Evolutionary conservation across 139 green algal genomes (phyloP).

Genomic region (Chlamydomonas sp.): DNA sequence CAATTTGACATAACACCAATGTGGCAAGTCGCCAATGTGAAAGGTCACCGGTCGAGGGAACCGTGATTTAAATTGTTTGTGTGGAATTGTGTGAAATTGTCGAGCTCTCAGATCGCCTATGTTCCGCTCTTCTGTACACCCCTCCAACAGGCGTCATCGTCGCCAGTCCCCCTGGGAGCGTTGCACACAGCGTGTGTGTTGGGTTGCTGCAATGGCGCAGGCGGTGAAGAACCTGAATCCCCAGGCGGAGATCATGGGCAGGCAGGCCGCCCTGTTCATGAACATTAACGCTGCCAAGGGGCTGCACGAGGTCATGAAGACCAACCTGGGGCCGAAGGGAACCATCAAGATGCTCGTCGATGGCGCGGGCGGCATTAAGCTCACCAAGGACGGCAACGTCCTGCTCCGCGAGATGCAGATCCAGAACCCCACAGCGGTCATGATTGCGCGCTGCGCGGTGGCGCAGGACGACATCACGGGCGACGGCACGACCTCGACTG

Average conservation of each 20-base stretch:
- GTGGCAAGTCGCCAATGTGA: too few species aligned
- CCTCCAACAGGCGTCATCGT: too few species aligned
- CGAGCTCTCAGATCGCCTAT: too few species aligned
- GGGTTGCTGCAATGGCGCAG: too few species aligned
- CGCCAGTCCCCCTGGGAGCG: too few species aligned
- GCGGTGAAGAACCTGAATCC: conserved; percentile 84
- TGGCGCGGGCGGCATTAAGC: conserved; percentile 89
- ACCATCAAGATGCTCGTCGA: conserved; percentile 99
- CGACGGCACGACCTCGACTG: conserved; percentile 92
- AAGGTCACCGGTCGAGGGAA: too few species aligned
- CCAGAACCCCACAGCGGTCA: conserved; percentile 98
- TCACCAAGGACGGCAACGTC: conserved; percentile 97
- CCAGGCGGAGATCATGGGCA: conserved; percentile 90
- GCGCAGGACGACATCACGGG: conserved; percentile 96
- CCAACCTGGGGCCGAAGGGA: conserved; percentile 93
- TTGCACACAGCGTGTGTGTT: too few species aligned
- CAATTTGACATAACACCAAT: too few species aligned
- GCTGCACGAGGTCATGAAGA: conserved; percentile 96
- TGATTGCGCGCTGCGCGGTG: conserved; percentile 96
- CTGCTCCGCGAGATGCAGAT: conserved; percentile 97
- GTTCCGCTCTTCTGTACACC: too few species aligned
- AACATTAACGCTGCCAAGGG: conserved; percentile 98
- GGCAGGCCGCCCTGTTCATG: conserved; percentile 89
- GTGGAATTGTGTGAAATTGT: too few species aligned
- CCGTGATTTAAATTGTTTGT: too few species aligned